A percentile compares a stretch with the other conserved stretches of the same genome.
phyloP scores from a whole-genome alignment of 208 protist species.

The Jaenimonas drosophilae region DNA sequence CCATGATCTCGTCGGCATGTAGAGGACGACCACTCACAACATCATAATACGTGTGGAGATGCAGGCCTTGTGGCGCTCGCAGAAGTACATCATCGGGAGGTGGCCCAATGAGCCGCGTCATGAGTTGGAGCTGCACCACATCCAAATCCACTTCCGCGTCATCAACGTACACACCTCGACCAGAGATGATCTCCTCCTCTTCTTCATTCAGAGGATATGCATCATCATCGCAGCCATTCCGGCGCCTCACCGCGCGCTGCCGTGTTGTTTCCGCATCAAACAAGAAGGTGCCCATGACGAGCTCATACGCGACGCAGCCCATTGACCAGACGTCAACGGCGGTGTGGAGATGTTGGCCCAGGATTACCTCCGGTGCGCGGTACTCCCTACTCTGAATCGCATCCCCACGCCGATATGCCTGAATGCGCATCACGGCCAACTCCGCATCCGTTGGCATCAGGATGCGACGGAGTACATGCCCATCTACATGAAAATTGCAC shows the following conservation, averaged over 20 bases:
- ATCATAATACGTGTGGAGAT: conserved; percentile 42
- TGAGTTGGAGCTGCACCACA: conserved; percentile 34
- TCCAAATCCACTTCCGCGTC: conserved; percentile 38
- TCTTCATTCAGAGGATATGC: conserved; percentile 5
- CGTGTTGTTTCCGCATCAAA: conserved; percentile 54
- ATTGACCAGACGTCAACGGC: conserved; percentile 72
- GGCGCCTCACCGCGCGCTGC: too few relatives aligned
- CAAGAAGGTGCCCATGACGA: conserved; percentile 53
- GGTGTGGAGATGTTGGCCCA: conserved; percentile 43
- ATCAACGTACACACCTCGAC: conserved; percentile 16
- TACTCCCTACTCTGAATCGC: conserved; percentile 73
- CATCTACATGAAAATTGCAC: too few relatives aligned
- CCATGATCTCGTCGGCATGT: too few relatives aligned
- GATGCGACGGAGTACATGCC: conserved; percentile 2
- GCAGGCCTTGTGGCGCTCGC: conserved; percentile 23
- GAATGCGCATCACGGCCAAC: conserved; percentile 20
- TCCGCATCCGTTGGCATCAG: conserved; percentile 12
- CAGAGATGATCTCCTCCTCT: conserved; percentile 9
- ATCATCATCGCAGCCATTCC: conserved; percentile 9
- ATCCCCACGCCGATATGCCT: conserved; percentile 26
- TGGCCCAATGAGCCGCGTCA: conserved; percentile 42
- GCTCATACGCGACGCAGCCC: conserved; percentile 73
- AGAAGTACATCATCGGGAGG: conserved; percentile 23
- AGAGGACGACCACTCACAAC: too few relatives aligned
- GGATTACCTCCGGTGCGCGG: conserved; percentile 63